Percentiles rank a stretch among this genome's conserved stretches.
These are phyloP conservation scores for Suillus bovinus DNA, from an alignment of 768 basidiomycete genomes.

Conservation along the genomic window DNA sequence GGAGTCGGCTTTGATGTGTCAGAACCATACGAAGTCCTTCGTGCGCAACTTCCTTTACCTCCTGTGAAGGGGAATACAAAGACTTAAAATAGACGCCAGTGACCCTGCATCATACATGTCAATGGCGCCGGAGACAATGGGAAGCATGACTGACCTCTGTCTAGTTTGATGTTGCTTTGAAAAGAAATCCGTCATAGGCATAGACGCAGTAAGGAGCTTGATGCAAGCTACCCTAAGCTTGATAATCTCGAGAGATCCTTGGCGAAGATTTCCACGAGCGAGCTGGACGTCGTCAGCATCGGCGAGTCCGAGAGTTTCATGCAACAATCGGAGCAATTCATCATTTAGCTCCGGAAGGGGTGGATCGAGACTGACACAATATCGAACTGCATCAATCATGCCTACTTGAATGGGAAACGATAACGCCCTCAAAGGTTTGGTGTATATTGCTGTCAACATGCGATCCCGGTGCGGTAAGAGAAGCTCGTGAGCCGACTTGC, in stretches of 20 bases:
- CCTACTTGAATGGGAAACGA: conserved; percentile 96
- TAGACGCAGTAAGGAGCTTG: conserved; percentile 88
- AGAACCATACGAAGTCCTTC: conserved; percentile 90
- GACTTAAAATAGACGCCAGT: conserved; percentile 98
- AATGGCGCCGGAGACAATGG: neutral
- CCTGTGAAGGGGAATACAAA: conserved; percentile 85
- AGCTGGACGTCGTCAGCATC: conserved; percentile 93
- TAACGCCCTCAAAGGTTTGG: conserved; percentile 93
- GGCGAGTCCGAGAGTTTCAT: conserved; percentile 92
- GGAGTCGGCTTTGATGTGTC: conserved; percentile 85
- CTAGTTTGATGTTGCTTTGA: conserved; percentile 80
- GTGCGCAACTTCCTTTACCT: conserved; percentile 95
- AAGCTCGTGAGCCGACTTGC: conserved; percentile 73
- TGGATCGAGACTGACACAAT: conserved; percentile 86
- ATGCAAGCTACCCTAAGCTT: conserved; percentile 94
- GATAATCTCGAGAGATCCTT: conserved; percentile 77
- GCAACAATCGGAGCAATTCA: conserved; percentile 85
- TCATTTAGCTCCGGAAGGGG: conserved; percentile 91
- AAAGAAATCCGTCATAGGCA: conserved; percentile 94
- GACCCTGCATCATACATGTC: conserved; percentile 52
- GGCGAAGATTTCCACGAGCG: conserved; percentile 72
- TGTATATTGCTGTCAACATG: conserved; percentile 86
- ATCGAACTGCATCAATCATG: conserved; percentile 96
- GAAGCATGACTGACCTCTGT: conserved; percentile 58
- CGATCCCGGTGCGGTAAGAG: conserved; percentile 84